These are phyloP conservation scores for Crinitomyces ghanaensis DNA, from an alignment of 805 yeast genomes.

Conservation along the genomic window DNA sequence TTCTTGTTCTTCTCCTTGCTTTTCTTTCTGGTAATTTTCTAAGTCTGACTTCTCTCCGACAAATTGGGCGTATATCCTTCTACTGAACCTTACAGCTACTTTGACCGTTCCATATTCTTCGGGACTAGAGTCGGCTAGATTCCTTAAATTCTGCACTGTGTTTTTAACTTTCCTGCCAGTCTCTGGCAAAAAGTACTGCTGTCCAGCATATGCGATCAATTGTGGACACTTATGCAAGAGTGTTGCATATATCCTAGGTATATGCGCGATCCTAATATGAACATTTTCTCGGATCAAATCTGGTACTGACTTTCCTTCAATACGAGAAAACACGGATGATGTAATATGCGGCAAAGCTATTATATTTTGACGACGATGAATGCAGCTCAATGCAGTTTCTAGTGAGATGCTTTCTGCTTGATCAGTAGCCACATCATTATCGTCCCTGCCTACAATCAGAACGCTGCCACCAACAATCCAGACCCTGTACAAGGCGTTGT, in stretches of 20 bases:
- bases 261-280: not conserved
- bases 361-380: too few relatives aligned
- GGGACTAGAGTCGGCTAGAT: not conserved
- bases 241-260: not conserved
- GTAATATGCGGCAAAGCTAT: too few relatives aligned
- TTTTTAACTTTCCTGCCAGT: not conserved
- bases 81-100: not conserved
- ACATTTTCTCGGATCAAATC: too few relatives aligned
- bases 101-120: not conserved
- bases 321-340: too few relatives aligned
- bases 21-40: not conserved
- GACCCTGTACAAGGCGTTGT: constrained; percentile 19
- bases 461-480: constrained; percentile 20
- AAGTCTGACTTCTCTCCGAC: not conserved
- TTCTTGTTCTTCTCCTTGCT: not conserved
- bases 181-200: not conserved
- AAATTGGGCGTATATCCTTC: not conserved
- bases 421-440: too few relatives aligned
- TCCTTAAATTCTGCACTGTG: not conserved
- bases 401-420: too few relatives aligned
- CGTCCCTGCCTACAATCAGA: too few relatives aligned
- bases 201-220: not conserved
- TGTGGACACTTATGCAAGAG: constrained; percentile 1
- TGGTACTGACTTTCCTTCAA: too few relatives aligned
- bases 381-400: too few relatives aligned